Conservation (phyloP, 106 monocot species). For the Hemerocallis citrina region DNA sequence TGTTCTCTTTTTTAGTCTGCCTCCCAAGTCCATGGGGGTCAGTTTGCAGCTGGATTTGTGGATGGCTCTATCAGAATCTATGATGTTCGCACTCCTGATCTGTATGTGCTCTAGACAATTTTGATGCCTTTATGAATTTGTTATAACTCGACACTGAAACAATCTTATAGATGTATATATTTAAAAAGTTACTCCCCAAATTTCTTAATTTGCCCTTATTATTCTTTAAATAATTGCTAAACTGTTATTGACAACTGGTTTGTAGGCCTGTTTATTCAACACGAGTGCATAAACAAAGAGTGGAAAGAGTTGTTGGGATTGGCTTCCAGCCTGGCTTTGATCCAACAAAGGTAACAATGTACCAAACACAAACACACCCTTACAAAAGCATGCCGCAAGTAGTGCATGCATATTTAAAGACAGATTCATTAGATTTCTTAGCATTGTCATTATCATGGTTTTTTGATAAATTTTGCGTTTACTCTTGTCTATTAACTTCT, state of each 20-base stretch:
- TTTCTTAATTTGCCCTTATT: slow-evolving; percentile 57
- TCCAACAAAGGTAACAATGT: slow-evolving; percentile 53
- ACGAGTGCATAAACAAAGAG: slow-evolving; percentile 52
- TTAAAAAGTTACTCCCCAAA: neutral
- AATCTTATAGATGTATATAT: neutral
- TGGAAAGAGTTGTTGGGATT: slow-evolving; percentile 66
- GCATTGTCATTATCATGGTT: too few species aligned
- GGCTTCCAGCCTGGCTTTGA: slow-evolving; percentile 94
- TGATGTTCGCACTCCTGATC: slow-evolving; percentile 73
- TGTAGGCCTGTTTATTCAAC: slow-evolving; percentile 58
- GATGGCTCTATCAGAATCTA: slow-evolving; percentile 83
- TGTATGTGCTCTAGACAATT: slow-evolving; percentile 28
- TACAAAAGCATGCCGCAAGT: too few species aligned
- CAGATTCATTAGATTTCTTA: neutral
- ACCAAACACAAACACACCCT: too few species aligned
- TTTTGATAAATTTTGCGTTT: too few species aligned
- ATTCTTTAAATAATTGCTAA: slow-evolving; percentile 34
- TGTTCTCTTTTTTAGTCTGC: slow-evolving; percentile 49
- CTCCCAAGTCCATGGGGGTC: slow-evolving; percentile 81
- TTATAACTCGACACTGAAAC: too few species aligned
- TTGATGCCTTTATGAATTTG: too few species aligned
- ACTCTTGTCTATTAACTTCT: too few species aligned
- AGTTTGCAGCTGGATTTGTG: slow-evolving; percentile 50
- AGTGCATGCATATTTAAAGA: too few species aligned
- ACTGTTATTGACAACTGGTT: slow-evolving; percentile 37